Base-by-base conservation (phyloP, 1,139 yeast genomes). In the Pichia sp. region DNA sequence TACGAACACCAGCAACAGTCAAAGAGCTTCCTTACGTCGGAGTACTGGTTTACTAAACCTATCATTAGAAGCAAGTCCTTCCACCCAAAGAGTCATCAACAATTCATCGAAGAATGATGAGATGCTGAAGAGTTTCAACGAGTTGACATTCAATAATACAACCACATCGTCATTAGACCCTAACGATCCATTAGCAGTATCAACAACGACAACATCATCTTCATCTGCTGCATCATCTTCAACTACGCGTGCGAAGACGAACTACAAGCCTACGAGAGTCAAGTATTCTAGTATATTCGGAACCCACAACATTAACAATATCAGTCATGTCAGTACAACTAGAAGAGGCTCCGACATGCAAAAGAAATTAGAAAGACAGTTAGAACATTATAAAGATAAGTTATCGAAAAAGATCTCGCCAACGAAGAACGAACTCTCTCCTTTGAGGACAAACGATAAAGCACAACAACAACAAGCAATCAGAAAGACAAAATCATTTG, bases 21-120 rank as follows among this genome's bases (percentile, higher is more conserved):
- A 38, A 20, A 34, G 22, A 24, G 45, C 18, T n/a, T 36, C 41
- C n/a, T 46, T 69, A 15, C 62, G 71, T 52, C 60, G 73, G 57
- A 67, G 72, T 58, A 70, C 67, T 5, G 73, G 73, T 4, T 51
- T 69, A 10, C 48, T 69, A 43, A 69, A 69, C 38, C 50, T 69
- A 36, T 67, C 70, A 20, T 54, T 67, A 11, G 72, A 67, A 34
- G 59, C 68, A 9, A 63, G 68, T 28, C 55, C 55, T 15, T 40
- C 41, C 8, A 52, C 55, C 10, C 43, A 51, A 34, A 44, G 55
- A 11, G 41, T 52, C 8, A 46, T 52, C 7, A 47, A 55, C 45
- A 42, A 54, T 1, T 39, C 53, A 2, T 52, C 53, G 22, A 57
- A 53, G 40, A 59, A 53, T 33, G 59, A 53, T 45, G 62, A 58